These are phyloP conservation scores for Exophiala oligosperma DNA, from an alignment of 2,329 filamentous ascomycete genomes.

Conservation along the genomic window DNA sequence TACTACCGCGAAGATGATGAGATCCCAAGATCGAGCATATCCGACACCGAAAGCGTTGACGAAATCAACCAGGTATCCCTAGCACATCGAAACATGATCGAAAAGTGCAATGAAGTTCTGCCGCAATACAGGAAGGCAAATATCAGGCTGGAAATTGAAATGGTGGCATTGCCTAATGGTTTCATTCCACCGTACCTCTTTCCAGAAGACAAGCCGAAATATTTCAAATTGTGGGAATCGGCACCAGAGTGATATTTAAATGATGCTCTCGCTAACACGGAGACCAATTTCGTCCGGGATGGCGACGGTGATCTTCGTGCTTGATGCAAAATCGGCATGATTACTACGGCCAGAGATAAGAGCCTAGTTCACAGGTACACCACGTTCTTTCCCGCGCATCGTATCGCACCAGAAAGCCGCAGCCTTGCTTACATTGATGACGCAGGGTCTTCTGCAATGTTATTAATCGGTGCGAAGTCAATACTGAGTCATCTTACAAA, in stretches of 20 bases:
- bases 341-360: neutral
- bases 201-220: conserved; percentile 26
- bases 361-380: neutral
- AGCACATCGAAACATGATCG: conserved; percentile 20
- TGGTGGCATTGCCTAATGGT: conserved; percentile 25
- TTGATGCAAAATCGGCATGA: neutral
- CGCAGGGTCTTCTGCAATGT: neutral
- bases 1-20: conserved; percentile 27
- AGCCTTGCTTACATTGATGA: neutral
- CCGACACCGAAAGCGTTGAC: conserved; percentile 18
- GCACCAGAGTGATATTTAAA: neutral
- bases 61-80: conserved; percentile 18
- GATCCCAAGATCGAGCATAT: conserved; percentile 9
- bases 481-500: neutral
- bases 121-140: conserved; percentile 18
- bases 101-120: conserved; percentile 23
- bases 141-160: conserved; percentile 22
- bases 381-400: neutral
- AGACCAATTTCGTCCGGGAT: neutral
- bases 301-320: neutral
- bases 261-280: neutral
- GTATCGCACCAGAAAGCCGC: neutral
- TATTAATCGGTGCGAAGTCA: neutral
- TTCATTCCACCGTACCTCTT: conserved; percentile 31
- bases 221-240: conserved; percentile 23